Conservation (phyloP, 179 eudicot genomes). For the Silene noctiflora region DNA sequence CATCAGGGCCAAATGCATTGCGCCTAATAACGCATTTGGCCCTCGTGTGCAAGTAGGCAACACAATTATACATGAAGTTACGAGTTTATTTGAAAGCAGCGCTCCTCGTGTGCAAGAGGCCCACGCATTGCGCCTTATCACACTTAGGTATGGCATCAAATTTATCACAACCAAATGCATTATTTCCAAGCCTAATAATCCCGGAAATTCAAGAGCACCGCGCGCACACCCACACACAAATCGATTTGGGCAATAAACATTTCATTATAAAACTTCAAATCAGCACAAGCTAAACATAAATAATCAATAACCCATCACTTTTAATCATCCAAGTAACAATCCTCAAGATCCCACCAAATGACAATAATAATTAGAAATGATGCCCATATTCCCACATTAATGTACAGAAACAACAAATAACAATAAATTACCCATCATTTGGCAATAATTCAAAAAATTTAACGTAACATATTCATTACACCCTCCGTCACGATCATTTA, state of each 20-base stretch:
- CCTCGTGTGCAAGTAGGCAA: background rate
- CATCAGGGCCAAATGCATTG: too few relatives aligned
- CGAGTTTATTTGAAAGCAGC: background rate
- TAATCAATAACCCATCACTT: constrained; percentile 1
- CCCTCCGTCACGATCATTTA: too few relatives aligned
- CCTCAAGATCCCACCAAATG: background rate
- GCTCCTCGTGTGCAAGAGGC: background rate
- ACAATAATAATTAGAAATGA: background rate
- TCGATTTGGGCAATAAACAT: too few relatives aligned
- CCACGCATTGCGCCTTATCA: background rate
- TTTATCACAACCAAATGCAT: background rate
- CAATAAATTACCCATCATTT: background rate
- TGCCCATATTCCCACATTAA: background rate
- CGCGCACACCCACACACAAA: too few relatives aligned
- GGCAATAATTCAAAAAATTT: background rate
- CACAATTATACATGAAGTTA: background rate
- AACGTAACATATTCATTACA: background rate
- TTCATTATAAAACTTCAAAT: too few relatives aligned
- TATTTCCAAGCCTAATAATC: background rate
- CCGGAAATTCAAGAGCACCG: too few relatives aligned
- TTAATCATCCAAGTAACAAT: background rate
- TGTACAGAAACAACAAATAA: background rate
- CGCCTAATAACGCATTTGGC: background rate
- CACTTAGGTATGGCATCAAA: background rate
- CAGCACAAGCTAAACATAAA: background rate